Evolutionary conservation across 1,284 basidiomycete genomes (phyloP).

Genomic region (Wolfiporia cocos): DNA sequence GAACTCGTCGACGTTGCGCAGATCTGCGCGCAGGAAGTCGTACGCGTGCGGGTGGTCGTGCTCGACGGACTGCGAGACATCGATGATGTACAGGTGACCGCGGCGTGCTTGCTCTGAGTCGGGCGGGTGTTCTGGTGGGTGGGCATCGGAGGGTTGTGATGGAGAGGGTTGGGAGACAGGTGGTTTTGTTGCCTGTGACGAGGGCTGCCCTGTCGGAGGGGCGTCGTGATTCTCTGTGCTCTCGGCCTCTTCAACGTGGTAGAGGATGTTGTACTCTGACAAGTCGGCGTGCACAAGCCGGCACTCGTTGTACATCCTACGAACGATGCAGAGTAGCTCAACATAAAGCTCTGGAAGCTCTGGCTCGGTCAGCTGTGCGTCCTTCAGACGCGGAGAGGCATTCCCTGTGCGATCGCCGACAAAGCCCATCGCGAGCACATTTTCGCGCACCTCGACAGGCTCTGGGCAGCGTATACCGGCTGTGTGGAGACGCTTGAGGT

Average conservation of each 20-base stretch:
- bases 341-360: slow-evolving; percentile 65
- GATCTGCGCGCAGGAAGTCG: slow-evolving; percentile 92
- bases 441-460: slow-evolving; percentile 91
- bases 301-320: slow-evolving; percentile 87
- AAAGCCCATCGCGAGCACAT: slow-evolving; percentile 96
- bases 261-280: slow-evolving; percentile 97
- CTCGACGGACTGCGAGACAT: slow-evolving; percentile 98
- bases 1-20: slow-evolving; percentile 92
- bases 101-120: no score
- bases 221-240: no score
- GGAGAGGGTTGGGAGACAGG: no score
- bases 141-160: background rate
- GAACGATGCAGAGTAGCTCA: slow-evolving; percentile 77
- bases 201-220: background rate
- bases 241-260: slow-evolving; percentile 59
- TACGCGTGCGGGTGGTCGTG: slow-evolving; percentile 96
- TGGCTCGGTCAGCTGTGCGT: slow-evolving; percentile 62
- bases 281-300: slow-evolving; percentile 96
- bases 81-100: slow-evolving; percentile 88
- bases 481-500: slow-evolving; percentile 77
- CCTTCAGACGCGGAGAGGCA: slow-evolving; percentile 89
- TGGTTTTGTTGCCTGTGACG: no score
- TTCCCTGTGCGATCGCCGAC: slow-evolving; percentile 70
- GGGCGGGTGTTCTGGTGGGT: background rate
- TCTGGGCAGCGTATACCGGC: slow-evolving; percentile 86